A percentile compares a stretch with the other conserved stretches of the same genome.
Conservation (phyloP, 495 filamentous ascomycete genomes). For the Recurvomyces mirabilis region DNA sequence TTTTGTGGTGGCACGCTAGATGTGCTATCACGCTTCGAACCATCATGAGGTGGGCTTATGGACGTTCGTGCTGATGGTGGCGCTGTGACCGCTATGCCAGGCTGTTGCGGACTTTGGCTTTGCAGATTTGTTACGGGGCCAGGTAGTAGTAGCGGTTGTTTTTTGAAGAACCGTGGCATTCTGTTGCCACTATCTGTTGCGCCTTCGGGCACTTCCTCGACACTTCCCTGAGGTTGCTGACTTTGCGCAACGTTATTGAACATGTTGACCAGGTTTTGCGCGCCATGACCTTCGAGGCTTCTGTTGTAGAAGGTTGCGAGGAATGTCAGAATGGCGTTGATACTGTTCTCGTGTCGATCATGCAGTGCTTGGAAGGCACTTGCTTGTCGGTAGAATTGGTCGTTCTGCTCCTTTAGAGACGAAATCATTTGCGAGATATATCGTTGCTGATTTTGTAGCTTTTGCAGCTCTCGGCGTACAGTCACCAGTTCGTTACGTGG, state of each 20-base stretch:
- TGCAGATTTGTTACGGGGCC: slow-evolving; percentile 4
- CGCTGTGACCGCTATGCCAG: slow-evolving; percentile 13
- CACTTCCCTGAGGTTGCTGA: slow-evolving; percentile 28
- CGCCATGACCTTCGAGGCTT: slow-evolving; percentile 48
- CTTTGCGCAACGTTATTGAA: slow-evolving; percentile 30
- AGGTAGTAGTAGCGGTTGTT: slow-evolving; percentile 27
- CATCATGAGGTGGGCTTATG: slow-evolving; percentile 15
- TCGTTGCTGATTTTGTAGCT: slow-evolving; percentile 71
- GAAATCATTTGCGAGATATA: slow-evolving; percentile 69
- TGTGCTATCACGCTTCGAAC: background rate
- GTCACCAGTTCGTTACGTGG: slow-evolving; percentile 69
- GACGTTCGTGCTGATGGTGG: slow-evolving; percentile 19
- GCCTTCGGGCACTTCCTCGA: slow-evolving; percentile 32
- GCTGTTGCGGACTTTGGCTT: slow-evolving; percentile 6
- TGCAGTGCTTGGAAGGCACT: slow-evolving; percentile 82
- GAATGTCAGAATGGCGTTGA: slow-evolving; percentile 95
- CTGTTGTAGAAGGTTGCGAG: slow-evolving; percentile 91
- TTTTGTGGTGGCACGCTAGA: slow-evolving; percentile 8
- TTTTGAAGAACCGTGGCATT: slow-evolving; percentile 19
- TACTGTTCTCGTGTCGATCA: slow-evolving; percentile 91
- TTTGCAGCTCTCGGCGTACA: slow-evolving; percentile 67
- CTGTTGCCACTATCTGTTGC: slow-evolving; percentile 14
- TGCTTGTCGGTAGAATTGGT: slow-evolving; percentile 80
- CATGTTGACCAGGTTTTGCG: slow-evolving; percentile 30
- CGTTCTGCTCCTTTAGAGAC: slow-evolving; percentile 71